A percentile compares a stretch with the other conserved stretches of the same genome.
Evolutionary conservation across 192 early-diverging fungal species (phyloP).

Genomic region (Rhizoclosmatium globosum): DNA sequence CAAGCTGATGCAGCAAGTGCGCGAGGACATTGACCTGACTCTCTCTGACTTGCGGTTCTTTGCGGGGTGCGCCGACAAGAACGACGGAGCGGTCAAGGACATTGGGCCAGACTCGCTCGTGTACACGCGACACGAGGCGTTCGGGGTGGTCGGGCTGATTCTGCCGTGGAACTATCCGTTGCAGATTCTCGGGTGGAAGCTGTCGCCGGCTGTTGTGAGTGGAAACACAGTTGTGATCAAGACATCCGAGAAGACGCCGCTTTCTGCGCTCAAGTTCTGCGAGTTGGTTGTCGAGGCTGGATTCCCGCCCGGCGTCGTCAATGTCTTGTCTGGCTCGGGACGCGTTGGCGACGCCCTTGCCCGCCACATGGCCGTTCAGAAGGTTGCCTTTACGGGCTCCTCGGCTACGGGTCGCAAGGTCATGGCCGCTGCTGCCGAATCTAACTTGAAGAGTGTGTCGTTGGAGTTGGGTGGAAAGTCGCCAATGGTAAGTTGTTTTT

Average conservation of each 20-base stretch:
- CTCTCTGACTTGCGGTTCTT: conserved; percentile 28
- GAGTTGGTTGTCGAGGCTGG: conserved; percentile 45
- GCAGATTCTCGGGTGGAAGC: conserved; percentile 31
- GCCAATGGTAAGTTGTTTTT: conserved; percentile 16
- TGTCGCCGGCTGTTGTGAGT: conserved; percentile 46
- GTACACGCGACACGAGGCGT: conserved; percentile 47
- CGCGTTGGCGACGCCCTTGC: conserved; percentile 64
- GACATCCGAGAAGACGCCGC: conserved; percentile 49
- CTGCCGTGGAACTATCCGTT: conserved; percentile 38
- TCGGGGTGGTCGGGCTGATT: conserved; percentile 45
- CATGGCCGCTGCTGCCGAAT: conserved; percentile 56
- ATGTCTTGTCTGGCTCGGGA: conserved; percentile 58
- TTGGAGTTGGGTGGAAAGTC: conserved; percentile 52
- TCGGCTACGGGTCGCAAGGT: conserved; percentile 39
- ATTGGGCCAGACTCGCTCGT: conserved; percentile 1
- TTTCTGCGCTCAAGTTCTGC: conserved; percentile 44
- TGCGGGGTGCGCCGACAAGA: conserved; percentile 50
- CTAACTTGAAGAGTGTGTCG: conserved; percentile 55
- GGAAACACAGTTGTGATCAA: conserved; percentile 48
- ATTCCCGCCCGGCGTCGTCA: conserved; percentile 64
- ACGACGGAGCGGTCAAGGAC: conserved; percentile 42
- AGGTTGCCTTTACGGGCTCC: conserved; percentile 71
- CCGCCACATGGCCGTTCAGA: conserved; percentile 58
- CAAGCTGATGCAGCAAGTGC: conserved; percentile 37
- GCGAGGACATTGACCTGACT: neutral